These are phyloP conservation scores for Mallotus japonicus DNA, from an alignment of 441 rosid species.

Conservation along the genomic window DNA sequence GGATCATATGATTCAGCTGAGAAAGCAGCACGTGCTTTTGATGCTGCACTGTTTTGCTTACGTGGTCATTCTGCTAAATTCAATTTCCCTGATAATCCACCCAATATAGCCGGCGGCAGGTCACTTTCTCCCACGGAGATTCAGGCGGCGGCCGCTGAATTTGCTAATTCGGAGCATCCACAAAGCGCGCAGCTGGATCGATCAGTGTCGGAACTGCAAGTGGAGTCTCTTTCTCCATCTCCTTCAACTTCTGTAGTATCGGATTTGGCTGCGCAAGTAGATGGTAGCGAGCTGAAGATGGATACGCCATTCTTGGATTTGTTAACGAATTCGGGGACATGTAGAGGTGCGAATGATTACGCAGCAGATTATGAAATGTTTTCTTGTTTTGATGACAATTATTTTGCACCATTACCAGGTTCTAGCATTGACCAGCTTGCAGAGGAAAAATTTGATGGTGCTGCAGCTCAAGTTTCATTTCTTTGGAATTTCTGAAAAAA, in stretches of 20 bases:
- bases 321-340: conserved; percentile 21
- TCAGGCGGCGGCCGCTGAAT: conserved; percentile 51
- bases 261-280: conserved; percentile 25
- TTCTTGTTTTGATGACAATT: conserved; percentile 45
- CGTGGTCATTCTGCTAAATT: conserved; percentile 60
- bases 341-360: conserved; percentile 18
- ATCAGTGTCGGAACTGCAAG: conserved; percentile 29
- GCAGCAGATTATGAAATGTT: conserved; percentile 34
- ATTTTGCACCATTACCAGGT: conserved; percentile 11
- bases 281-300: conserved; percentile 24
- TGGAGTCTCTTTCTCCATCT: conserved; percentile 32
- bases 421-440: conserved; percentile 20
- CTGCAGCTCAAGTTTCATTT: conserved; percentile 8
- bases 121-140: conserved; percentile 51
- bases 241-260: conserved; percentile 26
- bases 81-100: conserved; percentile 74
- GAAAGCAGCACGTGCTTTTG: conserved; percentile 89
- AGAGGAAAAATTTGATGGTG: conserved; percentile 27
- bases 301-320: conserved; percentile 39
- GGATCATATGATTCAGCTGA: conserved; percentile 62
- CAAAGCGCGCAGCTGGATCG: conserved; percentile 8
- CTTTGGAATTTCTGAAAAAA: conserved; percentile 38
- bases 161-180: conserved; percentile 49
- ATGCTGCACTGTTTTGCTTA: conserved; percentile 71
- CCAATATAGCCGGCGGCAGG: conserved; percentile 45